A percentile compares a stretch with the other conserved stretches of the same genome.
Conservation (phyloP, 2,329 filamentous ascomycete species). For the Aspergillus ustus region DNA sequence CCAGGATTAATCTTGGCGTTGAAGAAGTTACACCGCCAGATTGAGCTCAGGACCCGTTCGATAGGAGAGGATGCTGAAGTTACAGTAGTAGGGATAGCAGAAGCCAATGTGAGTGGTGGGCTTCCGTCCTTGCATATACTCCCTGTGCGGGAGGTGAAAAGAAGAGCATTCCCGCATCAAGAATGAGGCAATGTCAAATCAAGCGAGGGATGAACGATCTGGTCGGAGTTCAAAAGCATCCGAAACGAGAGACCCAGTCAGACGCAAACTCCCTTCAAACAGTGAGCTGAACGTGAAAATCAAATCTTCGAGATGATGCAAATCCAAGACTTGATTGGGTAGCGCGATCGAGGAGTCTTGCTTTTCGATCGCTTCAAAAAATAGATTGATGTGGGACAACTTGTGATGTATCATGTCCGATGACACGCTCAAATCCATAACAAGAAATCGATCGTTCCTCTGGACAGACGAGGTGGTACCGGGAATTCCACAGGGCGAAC, state of each 20-base stretch:
- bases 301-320: constrained; percentile 3
- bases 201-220: constrained; percentile 5
- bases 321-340: constrained; percentile 10
- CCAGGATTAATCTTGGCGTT: constrained; percentile 19
- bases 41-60: constrained; percentile 24
- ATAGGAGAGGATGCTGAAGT: constrained; percentile 15
- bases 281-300: neutral
- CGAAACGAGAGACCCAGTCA: constrained; percentile 5
- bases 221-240: neutral
- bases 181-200: constrained; percentile 12
- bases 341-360: constrained; percentile 9
- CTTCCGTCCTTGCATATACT: constrained; percentile 19
- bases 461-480: neutral
- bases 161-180: constrained; percentile 6
- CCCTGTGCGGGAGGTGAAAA: neutral
- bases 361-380: constrained; percentile 16
- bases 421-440: constrained; percentile 8
- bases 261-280: neutral
- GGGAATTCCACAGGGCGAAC: constrained; percentile 7
- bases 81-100: neutral
- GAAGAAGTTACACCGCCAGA: constrained; percentile 31
- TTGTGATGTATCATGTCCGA: constrained; percentile 20
- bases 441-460: neutral
- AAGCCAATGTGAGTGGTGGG: constrained; percentile 10
- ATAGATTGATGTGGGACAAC: constrained; percentile 9